phyloP scores from a whole-genome alignment of 345 rosid genomes.

The Lagerstroemia speciosa region DNA sequence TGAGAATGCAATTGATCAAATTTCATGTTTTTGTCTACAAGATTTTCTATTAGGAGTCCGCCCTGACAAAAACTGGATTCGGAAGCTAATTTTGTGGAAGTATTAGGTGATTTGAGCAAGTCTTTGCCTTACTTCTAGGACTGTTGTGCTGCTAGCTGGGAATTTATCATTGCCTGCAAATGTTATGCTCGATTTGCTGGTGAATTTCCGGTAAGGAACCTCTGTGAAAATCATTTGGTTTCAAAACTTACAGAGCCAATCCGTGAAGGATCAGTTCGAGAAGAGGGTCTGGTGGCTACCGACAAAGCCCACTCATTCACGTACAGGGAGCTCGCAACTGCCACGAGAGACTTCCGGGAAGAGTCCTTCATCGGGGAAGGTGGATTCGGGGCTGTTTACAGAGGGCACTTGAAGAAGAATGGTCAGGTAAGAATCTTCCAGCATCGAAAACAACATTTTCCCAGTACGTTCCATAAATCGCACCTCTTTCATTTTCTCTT shows the following conservation, averaged over 20 bases:
- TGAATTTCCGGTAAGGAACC: not conserved
- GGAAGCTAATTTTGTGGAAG: not conserved
- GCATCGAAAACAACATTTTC: not conserved
- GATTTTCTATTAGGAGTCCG: too few species aligned
- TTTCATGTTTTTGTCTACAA: too few species aligned
- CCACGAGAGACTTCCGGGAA: constrained; percentile 40
- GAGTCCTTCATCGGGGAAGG: constrained; percentile 59
- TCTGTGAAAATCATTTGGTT: not conserved
- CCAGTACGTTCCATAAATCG: not conserved
- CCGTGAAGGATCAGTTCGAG: constrained; percentile 9
- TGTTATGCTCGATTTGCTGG: not conserved
- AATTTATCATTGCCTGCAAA: not conserved
- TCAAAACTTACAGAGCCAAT: constrained; percentile 10
- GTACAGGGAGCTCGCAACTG: constrained; percentile 51
- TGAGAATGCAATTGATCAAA: not conserved
- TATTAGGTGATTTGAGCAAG: not conserved
- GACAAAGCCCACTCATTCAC: constrained; percentile 26
- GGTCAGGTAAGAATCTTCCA: constrained; percentile 41
- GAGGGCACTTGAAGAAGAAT: constrained; percentile 35
- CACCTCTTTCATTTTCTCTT: not conserved
- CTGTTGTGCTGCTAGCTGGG: not conserved
- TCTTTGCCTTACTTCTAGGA: not conserved
- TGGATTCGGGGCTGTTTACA: constrained; percentile 70
- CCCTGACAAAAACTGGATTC: not conserved
- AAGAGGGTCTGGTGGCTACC: not conserved